Evolutionary conservation across 2,329 filamentous ascomycete genomes (phyloP).

Genomic region (Fusarium nisikadoi): DNA sequence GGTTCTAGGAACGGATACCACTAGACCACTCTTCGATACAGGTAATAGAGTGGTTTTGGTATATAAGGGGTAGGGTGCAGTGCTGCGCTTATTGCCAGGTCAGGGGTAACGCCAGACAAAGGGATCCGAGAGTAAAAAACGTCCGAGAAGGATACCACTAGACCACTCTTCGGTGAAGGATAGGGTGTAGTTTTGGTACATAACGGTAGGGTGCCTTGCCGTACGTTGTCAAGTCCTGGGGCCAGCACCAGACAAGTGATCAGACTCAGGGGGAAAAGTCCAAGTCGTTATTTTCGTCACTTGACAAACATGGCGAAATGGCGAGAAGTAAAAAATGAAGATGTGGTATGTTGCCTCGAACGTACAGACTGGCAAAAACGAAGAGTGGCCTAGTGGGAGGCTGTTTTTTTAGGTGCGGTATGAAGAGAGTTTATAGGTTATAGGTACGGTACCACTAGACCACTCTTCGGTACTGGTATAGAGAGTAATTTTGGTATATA

Average conservation of each 20-base stretch:
- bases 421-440: not conserved
- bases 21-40: not conserved
- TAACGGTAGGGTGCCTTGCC: not conserved
- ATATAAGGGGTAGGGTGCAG: not conserved
- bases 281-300: not conserved
- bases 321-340: not conserved
- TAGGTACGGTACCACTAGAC: not conserved
- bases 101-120: not conserved
- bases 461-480: not conserved
- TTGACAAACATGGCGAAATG: not conserved
- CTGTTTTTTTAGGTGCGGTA: not conserved
- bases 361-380: not conserved
- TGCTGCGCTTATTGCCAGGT: not conserved
- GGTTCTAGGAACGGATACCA: not conserved
- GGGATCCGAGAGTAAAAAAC: no score
- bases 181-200: not conserved
- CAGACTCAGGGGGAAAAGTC: not conserved
- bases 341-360: not conserved
- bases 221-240: no score
- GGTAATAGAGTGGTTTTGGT: not conserved
- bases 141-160: not conserved
- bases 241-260: not conserved
- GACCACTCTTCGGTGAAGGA: not conserved
- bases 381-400: not conserved
- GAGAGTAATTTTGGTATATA: not conserved